phyloP scores from a whole-genome alignment of 306 rosid species.

The Luffa aegyptiaca region DNA sequence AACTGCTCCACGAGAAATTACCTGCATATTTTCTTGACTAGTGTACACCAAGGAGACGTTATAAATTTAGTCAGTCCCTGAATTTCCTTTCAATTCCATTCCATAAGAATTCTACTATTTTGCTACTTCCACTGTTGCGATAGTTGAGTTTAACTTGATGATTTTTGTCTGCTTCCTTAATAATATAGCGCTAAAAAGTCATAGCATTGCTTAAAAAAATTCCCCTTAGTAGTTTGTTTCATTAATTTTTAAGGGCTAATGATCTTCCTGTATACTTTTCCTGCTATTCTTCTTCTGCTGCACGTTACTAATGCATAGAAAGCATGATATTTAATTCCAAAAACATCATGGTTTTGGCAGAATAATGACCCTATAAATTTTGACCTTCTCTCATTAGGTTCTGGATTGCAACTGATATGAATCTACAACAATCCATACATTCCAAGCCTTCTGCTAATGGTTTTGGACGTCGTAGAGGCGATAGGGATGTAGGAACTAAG shows the following conservation, averaged over 20 bases:
- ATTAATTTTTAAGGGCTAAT: neutral
- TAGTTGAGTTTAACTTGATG: neutral
- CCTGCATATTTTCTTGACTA: neutral
- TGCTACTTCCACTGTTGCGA: neutral
- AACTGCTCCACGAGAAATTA: neutral
- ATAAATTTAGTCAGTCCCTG: neutral
- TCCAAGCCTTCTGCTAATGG: conserved; percentile 70
- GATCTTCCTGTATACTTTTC: neutral
- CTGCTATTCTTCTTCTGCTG: neutral
- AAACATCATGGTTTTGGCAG: neutral
- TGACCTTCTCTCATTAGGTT: conserved; percentile 18
- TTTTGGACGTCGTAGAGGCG: conserved; percentile 73
- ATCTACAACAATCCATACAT: conserved; percentile 50
- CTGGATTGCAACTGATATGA: conserved; percentile 48
- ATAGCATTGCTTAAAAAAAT: neutral
- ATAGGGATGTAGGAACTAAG: conserved; percentile 53
- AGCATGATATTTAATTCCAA: neutral
- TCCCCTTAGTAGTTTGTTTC: neutral
- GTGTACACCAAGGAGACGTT: neutral
- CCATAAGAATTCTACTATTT: neutral
- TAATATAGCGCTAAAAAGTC: neutral
- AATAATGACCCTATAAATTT: neutral
- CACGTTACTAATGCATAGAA: neutral
- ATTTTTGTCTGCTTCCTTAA: neutral
- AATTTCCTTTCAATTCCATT: neutral